Conservation (phyloP, 2,329 filamentous ascomycete genomes). For the Cladobotryum protrusum region DNA sequence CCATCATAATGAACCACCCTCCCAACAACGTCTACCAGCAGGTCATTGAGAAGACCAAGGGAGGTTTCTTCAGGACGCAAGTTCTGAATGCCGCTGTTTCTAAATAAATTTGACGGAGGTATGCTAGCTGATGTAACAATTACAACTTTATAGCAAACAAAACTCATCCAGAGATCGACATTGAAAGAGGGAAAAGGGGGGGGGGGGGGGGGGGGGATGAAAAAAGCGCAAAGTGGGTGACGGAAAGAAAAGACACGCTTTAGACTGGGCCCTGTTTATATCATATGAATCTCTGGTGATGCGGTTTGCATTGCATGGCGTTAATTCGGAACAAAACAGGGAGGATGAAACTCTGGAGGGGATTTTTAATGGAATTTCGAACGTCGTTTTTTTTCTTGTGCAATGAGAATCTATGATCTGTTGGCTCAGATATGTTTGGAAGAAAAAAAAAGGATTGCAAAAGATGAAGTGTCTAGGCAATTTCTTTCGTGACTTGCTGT, state of each 20-base stretch:
- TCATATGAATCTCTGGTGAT: constrained; percentile 22
- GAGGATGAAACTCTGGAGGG: constrained; percentile 17
- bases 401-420: constrained; percentile 15
- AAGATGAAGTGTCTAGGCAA: background rate
- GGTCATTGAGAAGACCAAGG: constrained; percentile 98
- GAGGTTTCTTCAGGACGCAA: constrained; percentile 96
- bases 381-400: constrained; percentile 5
- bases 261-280: constrained; percentile 12
- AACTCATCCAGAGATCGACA: constrained; percentile 2
- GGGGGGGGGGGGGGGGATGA: background rate
- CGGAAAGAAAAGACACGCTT: background rate
- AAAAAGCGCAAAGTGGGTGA: constrained; percentile 1
- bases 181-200: background rate
- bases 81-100: constrained; percentile 69
- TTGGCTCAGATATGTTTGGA: background rate
- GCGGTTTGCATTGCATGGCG: constrained; percentile 36
- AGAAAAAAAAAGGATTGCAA: background rate
- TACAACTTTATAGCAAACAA: constrained; percentile 7
- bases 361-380: constrained; percentile 22
- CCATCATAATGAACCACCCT: constrained; percentile 98
- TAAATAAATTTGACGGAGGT: constrained; percentile 34
- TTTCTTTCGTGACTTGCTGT: too few species aligned
- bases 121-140: constrained; percentile 1
- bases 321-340: constrained; percentile 27
- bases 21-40: constrained; percentile 98